These are phyloP conservation scores for Penicillium ochrochloron DNA, from an alignment of 495 filamentous ascomycete species.

Conservation along the genomic window DNA sequence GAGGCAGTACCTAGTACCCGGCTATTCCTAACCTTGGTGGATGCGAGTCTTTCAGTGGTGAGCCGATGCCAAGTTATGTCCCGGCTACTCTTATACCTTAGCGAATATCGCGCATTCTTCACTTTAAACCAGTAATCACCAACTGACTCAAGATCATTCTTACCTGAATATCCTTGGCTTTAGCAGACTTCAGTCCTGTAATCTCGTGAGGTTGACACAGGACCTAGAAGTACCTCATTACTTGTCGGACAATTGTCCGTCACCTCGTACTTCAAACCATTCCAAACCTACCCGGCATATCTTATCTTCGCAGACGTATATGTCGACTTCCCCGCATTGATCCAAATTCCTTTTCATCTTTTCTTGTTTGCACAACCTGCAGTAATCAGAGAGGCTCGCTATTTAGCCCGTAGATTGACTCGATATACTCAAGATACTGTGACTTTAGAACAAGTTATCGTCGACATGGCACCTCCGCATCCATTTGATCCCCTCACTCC, in stretches of 20 bases:
- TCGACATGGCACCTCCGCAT: constrained; percentile 20
- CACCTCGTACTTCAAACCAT: background rate
- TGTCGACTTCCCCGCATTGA: constrained; percentile 3
- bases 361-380: background rate
- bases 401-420: background rate
- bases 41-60: background rate
- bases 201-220: background rate
- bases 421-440: background rate
- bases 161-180: background rate
- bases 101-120: constrained; percentile 2
- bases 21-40: background rate
- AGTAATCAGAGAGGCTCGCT: background rate
- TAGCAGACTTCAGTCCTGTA: background rate
- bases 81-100: background rate
- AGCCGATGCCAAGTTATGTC: background rate
- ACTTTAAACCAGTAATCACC: background rate
- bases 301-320: constrained; percentile 1
- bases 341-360: background rate
- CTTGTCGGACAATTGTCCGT: constrained; percentile 1
- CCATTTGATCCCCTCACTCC: constrained; percentile 36
- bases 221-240: background rate
- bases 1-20: background rate
- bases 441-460: background rate
- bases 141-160: background rate
- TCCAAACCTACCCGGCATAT: background rate